A percentile compares a stretch with the other conserved stretches of the same genome.
Conservation (phyloP, 2,329 filamentous ascomycete genomes). For the Verticillium isaacii region DNA sequence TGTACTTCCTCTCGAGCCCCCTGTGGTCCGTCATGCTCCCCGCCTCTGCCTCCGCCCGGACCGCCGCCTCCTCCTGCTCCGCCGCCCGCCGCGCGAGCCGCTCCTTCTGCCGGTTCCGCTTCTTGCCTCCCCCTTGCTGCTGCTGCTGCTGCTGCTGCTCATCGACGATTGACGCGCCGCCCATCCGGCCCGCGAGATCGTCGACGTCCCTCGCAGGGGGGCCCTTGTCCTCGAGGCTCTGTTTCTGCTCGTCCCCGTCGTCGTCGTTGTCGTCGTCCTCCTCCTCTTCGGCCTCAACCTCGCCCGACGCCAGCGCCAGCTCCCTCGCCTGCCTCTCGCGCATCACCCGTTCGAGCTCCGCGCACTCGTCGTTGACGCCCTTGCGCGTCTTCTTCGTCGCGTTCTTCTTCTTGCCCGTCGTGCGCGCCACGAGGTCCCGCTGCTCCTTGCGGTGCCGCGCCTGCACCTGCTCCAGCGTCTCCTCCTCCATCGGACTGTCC, state of each 20-base stretch:
- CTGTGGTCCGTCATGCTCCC: conserved; percentile 68
- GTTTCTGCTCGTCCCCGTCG: conserved; percentile 1
- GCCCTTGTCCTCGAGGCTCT: conserved; percentile 4
- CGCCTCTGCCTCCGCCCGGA: conserved; percentile 71
- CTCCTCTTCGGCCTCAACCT: conserved; percentile 10
- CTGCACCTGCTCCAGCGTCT: conserved; percentile 70
- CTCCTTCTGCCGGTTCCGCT: conserved; percentile 87
- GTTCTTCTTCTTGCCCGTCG: conserved; percentile 95
- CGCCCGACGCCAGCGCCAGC: conserved; percentile 36
- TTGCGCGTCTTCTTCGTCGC: conserved; percentile 83
- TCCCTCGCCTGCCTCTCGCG: conserved; percentile 64
- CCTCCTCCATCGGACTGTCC: conserved; percentile 19
- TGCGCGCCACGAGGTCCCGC: conserved; percentile 75
- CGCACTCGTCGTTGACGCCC: conserved; percentile 72
- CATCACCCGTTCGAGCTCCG: conserved; percentile 60
- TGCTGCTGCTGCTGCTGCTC: conserved; percentile 15
- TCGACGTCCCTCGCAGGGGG: conserved; percentile 15
- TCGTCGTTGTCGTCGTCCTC: conserved; percentile 13
- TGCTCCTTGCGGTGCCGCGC: conserved; percentile 82
- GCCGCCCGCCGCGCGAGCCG: conserved; percentile 84
- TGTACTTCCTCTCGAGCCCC: conserved; percentile 62
- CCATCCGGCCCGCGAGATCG: conserved; percentile 4
- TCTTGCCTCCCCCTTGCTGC: conserved; percentile 45
- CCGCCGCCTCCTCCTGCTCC: conserved; percentile 67
- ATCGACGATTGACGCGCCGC: background rate